Percentiles rank a stretch among this genome's conserved stretches.
phyloP scores from a whole-genome alignment of 257 asterid species.

The Scutellaria baicalensis region DNA sequence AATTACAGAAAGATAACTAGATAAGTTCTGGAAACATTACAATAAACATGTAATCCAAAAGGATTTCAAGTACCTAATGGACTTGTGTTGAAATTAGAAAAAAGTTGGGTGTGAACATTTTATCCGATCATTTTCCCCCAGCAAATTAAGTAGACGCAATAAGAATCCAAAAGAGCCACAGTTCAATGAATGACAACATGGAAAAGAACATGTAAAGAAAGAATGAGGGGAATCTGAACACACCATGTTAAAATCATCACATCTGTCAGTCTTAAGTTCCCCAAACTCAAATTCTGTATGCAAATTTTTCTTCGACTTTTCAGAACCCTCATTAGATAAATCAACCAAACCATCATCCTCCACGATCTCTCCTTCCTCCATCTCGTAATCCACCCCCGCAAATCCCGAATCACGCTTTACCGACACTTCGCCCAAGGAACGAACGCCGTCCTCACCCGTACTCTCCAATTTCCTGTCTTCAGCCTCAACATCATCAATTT shows the following conservation, averaged over 20 bases:
- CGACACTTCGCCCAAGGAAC: slow-evolving; percentile 23
- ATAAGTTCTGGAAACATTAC: not conserved
- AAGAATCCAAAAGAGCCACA: not conserved
- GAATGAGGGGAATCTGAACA: slow-evolving; percentile 42
- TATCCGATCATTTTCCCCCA: not conserved
- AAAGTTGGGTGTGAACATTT: not conserved
- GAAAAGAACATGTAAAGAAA: not conserved
- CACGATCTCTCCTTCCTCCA: slow-evolving; percentile 98
- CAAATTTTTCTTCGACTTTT: slow-evolving; percentile 24
- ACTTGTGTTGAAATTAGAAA: not conserved
- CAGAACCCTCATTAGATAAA: slow-evolving; percentile 15
- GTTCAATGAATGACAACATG: not conserved
- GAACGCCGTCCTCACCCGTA: slow-evolving; percentile 15
- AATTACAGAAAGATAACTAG: not conserved
- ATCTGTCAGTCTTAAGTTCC: slow-evolving; percentile 24
- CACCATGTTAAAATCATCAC: slow-evolving; percentile 50
- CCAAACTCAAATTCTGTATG: slow-evolving; percentile 43
- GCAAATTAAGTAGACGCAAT: not conserved
- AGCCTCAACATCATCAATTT: slow-evolving; percentile 21
- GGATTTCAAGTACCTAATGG: not conserved
- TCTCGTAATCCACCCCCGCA: slow-evolving; percentile 62
- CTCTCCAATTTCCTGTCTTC: slow-evolving; percentile 18
- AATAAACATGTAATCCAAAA: not conserved
- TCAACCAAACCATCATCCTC: slow-evolving; percentile 47
- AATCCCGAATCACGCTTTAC: slow-evolving; percentile 28